Evolutionary conservation across 176 grass and related monocot genomes (phyloP), one percentile per base, ranked within the genome.

Genomic region (Carex pumila): DNA sequence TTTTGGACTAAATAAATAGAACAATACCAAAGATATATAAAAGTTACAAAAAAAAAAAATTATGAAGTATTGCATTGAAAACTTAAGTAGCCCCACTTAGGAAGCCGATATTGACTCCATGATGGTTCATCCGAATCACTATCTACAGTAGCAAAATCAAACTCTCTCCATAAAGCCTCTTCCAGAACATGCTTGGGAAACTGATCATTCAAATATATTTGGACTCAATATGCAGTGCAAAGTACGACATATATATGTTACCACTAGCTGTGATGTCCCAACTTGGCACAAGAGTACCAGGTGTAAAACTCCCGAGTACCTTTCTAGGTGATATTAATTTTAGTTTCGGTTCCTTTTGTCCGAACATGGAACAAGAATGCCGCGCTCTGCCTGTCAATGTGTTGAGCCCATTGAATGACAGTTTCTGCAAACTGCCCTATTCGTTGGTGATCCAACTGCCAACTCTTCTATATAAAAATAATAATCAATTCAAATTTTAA

Each of bases 341-440:
- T 65, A 98, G 43, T 79, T 90, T 91, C 82, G 56, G 57, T 84
- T 84, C 87, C 65, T 84, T 57, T 30, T 71, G 85, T 69, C 49
- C 85, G 12, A 83, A 72, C 56, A 86, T 89, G 67, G 54, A 58
- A 71, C 95, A 93, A 55, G 49, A 49, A 61, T 93, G 92, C 75
- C 86, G 73, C 14, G 81, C 49, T 17, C 21, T 69, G 69, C 87
- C 85, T 55, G 91, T 87, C 71, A 98, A 87, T 55, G 82, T 65
- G 84, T 90, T 90, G 56, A 94, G 86, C 95, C 95, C 94, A 90
- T 80, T 64, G 89, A 93, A 67, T 83, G 52, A 59, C 95, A 94
- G 29, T 83, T 71, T 31, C 39, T 32, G 59, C 95, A 98, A 31
- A 90, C 14, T 64, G 87, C 91, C 61, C 95, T 92, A 87, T 90